A percentile compares a stretch with the other conserved stretches of the same genome.
Evolutionary conservation across 2,329 filamentous ascomycete genomes (phyloP).

Genomic region (Neopestalotiopsis sp.): DNA sequence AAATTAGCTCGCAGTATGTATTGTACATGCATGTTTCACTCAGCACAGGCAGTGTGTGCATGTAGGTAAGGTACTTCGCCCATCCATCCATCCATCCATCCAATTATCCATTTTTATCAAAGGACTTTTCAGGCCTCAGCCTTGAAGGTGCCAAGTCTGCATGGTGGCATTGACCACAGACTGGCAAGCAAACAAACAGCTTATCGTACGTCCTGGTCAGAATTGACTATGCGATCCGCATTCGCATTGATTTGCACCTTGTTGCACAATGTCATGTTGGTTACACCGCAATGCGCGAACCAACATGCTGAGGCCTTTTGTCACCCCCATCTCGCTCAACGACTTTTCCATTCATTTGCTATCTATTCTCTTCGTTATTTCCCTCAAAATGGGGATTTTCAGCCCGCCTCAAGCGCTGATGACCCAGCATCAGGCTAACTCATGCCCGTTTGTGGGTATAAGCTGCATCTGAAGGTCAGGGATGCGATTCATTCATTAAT

Average conservation of each 20-base stretch:
- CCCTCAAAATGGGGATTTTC: background rate
- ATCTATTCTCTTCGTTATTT: background rate
- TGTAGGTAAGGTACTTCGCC: background rate
- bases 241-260: background rate
- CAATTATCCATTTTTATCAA: constrained; percentile 2
- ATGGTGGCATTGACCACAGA: background rate
- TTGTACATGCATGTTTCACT: constrained; percentile 14
- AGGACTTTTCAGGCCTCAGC: background rate
- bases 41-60: constrained; percentile 7
- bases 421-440: background rate
- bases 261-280: background rate
- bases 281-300: background rate
- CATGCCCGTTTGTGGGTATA: background rate
- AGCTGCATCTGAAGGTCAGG: background rate
- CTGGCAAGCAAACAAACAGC: too few species aligned
- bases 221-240: background rate
- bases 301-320: background rate
- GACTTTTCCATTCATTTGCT: background rate
- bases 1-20: background rate
- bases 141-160: background rate
- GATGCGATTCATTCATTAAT: background rate
- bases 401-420: background rate
- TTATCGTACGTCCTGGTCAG: background rate
- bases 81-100: background rate
- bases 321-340: background rate